phyloP scores from a whole-genome alignment of 352 stramenopile genomes.

The Globisporangium uncinulatum region DNA sequence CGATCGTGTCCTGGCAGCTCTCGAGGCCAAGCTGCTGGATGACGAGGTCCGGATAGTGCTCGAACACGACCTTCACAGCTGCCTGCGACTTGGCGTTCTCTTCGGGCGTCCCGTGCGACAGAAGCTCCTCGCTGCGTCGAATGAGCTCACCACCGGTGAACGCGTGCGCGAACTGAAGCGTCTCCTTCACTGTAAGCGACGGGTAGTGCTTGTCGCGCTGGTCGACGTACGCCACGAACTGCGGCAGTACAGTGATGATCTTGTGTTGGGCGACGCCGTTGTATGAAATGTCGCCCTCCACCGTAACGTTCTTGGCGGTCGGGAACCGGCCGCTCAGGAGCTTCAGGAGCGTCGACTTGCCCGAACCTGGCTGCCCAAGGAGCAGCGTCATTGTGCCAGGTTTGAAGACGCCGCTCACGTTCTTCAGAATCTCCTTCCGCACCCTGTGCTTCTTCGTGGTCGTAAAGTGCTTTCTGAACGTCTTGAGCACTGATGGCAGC shows the following conservation, averaged over 20 bases:
- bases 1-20: conserved; percentile 50
- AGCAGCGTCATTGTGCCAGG: conserved; percentile 17
- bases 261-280: conserved; percentile 23
- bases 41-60: conserved; percentile 30
- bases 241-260: conserved; percentile 22
- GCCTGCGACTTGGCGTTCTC: conserved; percentile 21
- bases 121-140: conserved; percentile 33
- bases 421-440: conserved; percentile 20
- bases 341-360: conserved; percentile 41
- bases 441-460: too few relatives aligned
- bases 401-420: conserved; percentile 21
- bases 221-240: conserved; percentile 37
- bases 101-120: conserved; percentile 16
- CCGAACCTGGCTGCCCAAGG: conserved; percentile 22
- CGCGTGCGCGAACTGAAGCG: conserved; percentile 89
- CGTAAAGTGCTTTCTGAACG: too few relatives aligned
- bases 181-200: conserved; percentile 90
- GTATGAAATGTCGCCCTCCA: conserved; percentile 39
- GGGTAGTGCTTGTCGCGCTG: conserved; percentile 86
- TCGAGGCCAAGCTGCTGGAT: conserved; percentile 39
- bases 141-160: conserved; percentile 41
- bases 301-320: conserved; percentile 29
- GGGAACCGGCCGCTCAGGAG: conserved; percentile 38
- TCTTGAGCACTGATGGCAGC: too few relatives aligned
- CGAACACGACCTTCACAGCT: conserved; percentile 16